phyloP scores from a whole-genome alignment of 2,329 filamentous ascomycete species.

The Coleophoma cylindrospora region DNA sequence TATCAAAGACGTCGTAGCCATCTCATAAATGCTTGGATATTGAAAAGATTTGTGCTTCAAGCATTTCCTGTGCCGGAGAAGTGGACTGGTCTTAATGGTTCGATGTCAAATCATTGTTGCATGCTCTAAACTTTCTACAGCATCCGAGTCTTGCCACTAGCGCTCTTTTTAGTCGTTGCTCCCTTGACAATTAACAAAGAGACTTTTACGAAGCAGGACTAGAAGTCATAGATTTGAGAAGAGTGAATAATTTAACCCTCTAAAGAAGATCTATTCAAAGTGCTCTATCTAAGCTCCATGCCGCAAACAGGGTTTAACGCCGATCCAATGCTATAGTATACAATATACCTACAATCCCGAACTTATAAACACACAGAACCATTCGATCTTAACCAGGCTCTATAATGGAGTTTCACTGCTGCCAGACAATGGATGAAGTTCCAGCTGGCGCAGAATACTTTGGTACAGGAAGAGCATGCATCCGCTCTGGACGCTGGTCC shows the following conservation, averaged over 20 bases:
- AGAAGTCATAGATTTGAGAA: too few species aligned
- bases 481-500: constrained; percentile 95
- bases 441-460: constrained; percentile 73
- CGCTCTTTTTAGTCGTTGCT: too few species aligned
- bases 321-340: constrained; percentile 22
- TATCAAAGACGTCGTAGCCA: constrained; percentile 15
- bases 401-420: constrained; percentile 18
- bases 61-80: too few species aligned
- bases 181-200: too few species aligned
- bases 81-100: too few species aligned
- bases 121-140: too few species aligned
- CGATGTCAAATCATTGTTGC: too few species aligned
- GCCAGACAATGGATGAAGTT: constrained; percentile 32
- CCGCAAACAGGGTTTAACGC: constrained; percentile 16
- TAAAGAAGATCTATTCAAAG: constrained; percentile 23
- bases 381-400: neutral
- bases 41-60: neutral
- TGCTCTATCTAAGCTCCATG: constrained; percentile 14
- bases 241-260: neutral
- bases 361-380: neutral
- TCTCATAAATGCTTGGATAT: constrained; percentile 4
- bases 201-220: too few species aligned
- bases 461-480: constrained; percentile 98
- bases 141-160: too few species aligned
- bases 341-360: constrained; percentile 15